These are phyloP conservation scores for Aspergillus sp. DNA, from an alignment of 2,329 filamentous ascomycete species.

Conservation along the genomic window DNA sequence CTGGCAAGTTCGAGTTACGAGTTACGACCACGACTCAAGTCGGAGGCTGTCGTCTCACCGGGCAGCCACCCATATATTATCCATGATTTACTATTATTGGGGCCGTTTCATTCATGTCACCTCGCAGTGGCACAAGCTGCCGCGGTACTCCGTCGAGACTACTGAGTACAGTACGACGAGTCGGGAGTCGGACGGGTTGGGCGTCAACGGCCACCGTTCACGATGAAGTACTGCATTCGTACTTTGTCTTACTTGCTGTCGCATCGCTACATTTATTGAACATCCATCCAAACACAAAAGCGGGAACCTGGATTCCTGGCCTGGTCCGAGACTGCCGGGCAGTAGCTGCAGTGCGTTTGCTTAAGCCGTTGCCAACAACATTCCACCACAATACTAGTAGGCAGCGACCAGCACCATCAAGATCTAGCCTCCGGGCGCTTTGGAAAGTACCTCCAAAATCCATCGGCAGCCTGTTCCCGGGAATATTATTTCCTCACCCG, in stretches of 20 bases:
- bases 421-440: too few species aligned
- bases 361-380: too few species aligned
- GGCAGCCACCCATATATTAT: not conserved
- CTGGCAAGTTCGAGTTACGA: not conserved
- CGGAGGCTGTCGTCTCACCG: not conserved
- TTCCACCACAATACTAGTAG: too few species aligned
- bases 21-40: not conserved
- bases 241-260: not conserved
- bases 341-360: too few species aligned
- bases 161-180: too few species aligned
- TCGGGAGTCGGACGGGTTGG: not conserved
- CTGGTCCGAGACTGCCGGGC: not conserved
- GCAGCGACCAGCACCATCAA: too few species aligned
- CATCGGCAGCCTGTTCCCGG: too few species aligned
- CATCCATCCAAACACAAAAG: not conserved
- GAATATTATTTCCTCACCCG: too few species aligned
- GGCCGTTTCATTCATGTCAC: not conserved
- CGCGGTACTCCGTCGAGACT: not conserved
- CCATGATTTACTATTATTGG: not conserved
- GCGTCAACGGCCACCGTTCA: not conserved
- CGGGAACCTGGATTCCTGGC: not conserved
- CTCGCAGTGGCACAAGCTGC: not conserved
- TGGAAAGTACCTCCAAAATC: too few species aligned
- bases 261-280: not conserved
- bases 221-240: not conserved